A percentile compares a stretch with the other conserved stretches of the same genome.
These are phyloP conservation scores for Nigrospora osmanthi DNA, from an alignment of 2,329 filamentous ascomycete species.

Conservation along the genomic window DNA sequence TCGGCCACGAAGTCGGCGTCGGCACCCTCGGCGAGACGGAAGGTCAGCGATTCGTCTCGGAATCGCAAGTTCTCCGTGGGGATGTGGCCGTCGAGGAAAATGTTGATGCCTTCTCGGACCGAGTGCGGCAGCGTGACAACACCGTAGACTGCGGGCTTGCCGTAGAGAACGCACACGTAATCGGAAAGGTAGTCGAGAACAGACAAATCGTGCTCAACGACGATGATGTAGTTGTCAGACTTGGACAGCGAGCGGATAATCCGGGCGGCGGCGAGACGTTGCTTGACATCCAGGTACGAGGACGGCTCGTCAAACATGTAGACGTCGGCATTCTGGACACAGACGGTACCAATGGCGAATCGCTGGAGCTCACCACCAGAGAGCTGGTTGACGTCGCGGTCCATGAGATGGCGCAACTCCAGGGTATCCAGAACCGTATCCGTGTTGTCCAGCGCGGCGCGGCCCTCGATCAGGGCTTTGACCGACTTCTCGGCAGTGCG, in stretches of 20 bases:
- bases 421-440: slow-evolving; percentile 77
- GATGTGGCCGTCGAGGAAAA: slow-evolving; percentile 97
- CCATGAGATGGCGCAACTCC: slow-evolving; percentile 81
- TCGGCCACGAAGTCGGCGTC: slow-evolving; percentile 77
- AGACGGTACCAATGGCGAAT: slow-evolving; percentile 93
- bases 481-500: slow-evolving; percentile 76
- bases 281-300: slow-evolving; percentile 98
- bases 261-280: slow-evolving; percentile 84
- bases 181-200: slow-evolving; percentile 98
- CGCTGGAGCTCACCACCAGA: slow-evolving; percentile 98
- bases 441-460: slow-evolving; percentile 69
- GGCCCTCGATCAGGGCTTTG: slow-evolving; percentile 66
- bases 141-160: slow-evolving; percentile 91
- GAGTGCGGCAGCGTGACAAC: slow-evolving; percentile 94
- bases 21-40: slow-evolving; percentile 82
- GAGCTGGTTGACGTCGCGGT: slow-evolving; percentile 82
- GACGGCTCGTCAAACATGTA: slow-evolving; percentile 99
- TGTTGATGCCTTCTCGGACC: slow-evolving; percentile 98
- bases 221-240: slow-evolving; percentile 91
- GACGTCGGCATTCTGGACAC: slow-evolving; percentile 91
- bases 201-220: slow-evolving; percentile 98
- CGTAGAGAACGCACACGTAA: slow-evolving; percentile 96
- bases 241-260: slow-evolving; percentile 88
- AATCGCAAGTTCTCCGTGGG: slow-evolving; percentile 98
- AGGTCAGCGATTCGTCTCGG: slow-evolving; percentile 92